Evolutionary conservation across 2,329 filamentous ascomycete genomes (phyloP), one percentile per base, ranked within the genome.

Genomic region (Exophiala sp.): DNA sequence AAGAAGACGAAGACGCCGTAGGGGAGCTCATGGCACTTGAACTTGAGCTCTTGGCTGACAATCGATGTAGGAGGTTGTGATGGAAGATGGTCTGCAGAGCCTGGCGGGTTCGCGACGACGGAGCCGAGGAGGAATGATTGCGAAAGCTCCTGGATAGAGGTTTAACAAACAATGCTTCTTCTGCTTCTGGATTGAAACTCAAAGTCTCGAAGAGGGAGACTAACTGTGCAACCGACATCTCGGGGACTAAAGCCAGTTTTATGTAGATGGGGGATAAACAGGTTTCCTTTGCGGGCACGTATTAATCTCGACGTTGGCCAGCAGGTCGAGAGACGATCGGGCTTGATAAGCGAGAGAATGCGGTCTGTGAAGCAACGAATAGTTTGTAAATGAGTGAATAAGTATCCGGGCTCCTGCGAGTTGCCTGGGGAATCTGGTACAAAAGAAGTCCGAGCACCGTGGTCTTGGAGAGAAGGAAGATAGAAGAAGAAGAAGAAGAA

Each of bases 201-300:
- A 55, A 43, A 18, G 50, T 24, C 52, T 58, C 53, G 44, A 55
- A 56, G 23, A 55, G 51, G 39, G 39, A 48, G 46, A 58, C 53
- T 46, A 56, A 56, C 46, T 56, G 51, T 51, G 51, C 51, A 48
- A 58, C 56, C 10, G 51, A 49, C 56, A 58, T 58, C n/a, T 30
- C 27, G 16, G 30, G 18, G 14, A 4, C 19, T 23, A 11, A 44
- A 27, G n/a, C 21, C 3, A 19, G 6, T 34, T 22, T 35, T 41
- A 43, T 39, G 38, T 41, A 24, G 16, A 30, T 29, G 18, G 47
- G 40, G 24, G 19, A 6, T 27, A 13, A 45, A 35, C 21, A 13
- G 40, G 19, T 18, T 23, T n/a, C n/a, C 34, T n/a, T 23, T 41
- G 6, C 19, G 11, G n/a, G n/a, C n/a, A n/a, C n/a, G 19, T 24